Conservation (phyloP, 225 moss, liverwort and hornwort genomes). For the Asterella californica region DNA sequence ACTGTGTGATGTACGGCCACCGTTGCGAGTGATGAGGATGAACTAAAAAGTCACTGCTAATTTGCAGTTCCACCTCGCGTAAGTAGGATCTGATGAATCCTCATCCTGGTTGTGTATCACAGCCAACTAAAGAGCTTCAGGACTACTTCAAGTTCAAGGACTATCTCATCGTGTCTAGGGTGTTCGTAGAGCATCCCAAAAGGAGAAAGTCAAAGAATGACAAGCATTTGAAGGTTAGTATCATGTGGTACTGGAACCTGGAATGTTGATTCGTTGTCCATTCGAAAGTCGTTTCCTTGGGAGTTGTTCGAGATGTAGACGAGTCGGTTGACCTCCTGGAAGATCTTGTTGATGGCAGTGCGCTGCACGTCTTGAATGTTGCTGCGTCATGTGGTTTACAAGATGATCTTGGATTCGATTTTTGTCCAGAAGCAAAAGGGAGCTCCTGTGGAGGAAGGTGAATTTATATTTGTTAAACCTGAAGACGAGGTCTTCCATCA, state of each 20-base stretch:
- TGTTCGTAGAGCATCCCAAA: conserved; percentile 59
- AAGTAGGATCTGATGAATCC: neutral
- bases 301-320: neutral
- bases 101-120: conserved; percentile 8
- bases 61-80: neutral
- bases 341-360: neutral
- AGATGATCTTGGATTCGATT: neutral
- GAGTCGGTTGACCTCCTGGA: neutral
- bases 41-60: neutral
- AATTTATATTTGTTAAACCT: conserved; percentile 72
- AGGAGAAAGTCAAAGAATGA: conserved; percentile 35
- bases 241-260: neutral
- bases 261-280: neutral
- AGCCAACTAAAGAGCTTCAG: conserved; percentile 71
- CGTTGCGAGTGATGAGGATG: neutral
- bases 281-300: neutral
- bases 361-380: neutral
- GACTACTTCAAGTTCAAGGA: conserved; percentile 74
- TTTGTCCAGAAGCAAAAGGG: conserved; percentile 38
- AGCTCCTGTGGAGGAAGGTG: conserved; percentile 31
- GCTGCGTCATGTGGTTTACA: neutral
- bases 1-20: neutral
- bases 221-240: conserved; percentile 44
- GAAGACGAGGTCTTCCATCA: conserved; percentile 91
- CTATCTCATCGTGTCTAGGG: conserved; percentile 70